A percentile compares a stretch with the other conserved stretches of the same genome.
Conservation (phyloP, 108 stramenopile genomes). For the Conticribra guillardii region DNA sequence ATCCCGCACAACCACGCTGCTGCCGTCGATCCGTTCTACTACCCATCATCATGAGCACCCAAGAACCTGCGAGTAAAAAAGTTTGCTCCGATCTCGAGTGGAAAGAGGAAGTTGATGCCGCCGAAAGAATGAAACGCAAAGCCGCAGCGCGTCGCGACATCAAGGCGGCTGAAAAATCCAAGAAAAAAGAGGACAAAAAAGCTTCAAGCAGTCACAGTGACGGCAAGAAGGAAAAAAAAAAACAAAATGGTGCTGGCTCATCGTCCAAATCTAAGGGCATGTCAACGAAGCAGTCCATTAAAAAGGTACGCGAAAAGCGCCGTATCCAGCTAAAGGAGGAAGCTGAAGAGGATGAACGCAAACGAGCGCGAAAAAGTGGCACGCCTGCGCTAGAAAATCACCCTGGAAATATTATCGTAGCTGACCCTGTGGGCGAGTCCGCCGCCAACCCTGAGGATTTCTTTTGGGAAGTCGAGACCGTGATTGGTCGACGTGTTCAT, state of each 20-base stretch:
- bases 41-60: background rate
- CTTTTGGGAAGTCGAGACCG: slow-evolving; percentile 52
- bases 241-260: slow-evolving; percentile 18
- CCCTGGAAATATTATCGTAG: slow-evolving; percentile 23
- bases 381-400: slow-evolving; percentile 11
- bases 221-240: too few species aligned
- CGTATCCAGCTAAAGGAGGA: slow-evolving; percentile 1
- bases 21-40: too few species aligned
- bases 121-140: too few species aligned
- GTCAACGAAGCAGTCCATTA: slow-evolving; percentile 28
- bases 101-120: slow-evolving; percentile 29
- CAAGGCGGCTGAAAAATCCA: too few species aligned
- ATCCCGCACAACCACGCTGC: too few species aligned
- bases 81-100: slow-evolving; percentile 43
- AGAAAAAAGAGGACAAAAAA: too few species aligned
- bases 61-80: background rate
- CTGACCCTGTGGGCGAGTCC: background rate
- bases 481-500: slow-evolving; percentile 37
- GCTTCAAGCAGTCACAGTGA: too few species aligned
- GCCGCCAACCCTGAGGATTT: slow-evolving; percentile 32
- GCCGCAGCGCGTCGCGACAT: too few species aligned
- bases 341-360: slow-evolving; percentile 23
- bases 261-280: background rate
- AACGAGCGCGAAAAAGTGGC: slow-evolving; percentile 10
- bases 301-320: slow-evolving; percentile 35